Evolutionary conservation across 345 rosid genomes (phyloP).

Genomic region (Hypericum perforatum): DNA sequence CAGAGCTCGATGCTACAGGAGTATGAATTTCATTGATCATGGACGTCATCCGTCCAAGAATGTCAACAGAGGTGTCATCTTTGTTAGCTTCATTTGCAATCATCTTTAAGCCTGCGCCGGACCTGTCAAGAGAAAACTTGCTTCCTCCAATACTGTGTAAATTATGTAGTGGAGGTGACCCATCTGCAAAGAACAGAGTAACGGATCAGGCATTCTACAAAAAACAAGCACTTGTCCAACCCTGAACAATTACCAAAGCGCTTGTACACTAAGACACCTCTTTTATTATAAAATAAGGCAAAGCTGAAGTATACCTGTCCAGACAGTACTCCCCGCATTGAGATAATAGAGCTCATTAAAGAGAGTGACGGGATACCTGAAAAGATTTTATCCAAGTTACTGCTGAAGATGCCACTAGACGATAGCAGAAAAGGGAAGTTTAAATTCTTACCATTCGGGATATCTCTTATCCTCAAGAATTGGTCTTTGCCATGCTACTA

Average conservation of each 20-base stretch:
- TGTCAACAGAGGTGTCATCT: constrained; percentile 43
- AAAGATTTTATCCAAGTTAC: constrained; percentile 11
- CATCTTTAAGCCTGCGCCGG: constrained; percentile 30
- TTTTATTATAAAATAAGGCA: not conserved
- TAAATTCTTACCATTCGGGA: constrained; percentile 62
- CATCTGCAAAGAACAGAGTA: constrained; percentile 38
- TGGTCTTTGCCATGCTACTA: constrained; percentile 90
- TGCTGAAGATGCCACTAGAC: constrained; percentile 6
- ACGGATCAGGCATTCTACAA: no score
- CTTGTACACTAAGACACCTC: no score
- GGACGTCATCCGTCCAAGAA: constrained; percentile 68
- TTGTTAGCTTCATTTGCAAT: constrained; percentile 18
- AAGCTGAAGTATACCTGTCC: constrained; percentile 53
- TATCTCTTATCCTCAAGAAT: constrained; percentile 81
- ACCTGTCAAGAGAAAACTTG: constrained; percentile 69
- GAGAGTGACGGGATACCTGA: constrained; percentile 77
- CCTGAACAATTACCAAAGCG: no score
- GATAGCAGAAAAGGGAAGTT: not conserved
- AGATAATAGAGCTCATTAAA: constrained; percentile 94
- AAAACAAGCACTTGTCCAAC: no score
- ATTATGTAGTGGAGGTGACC: constrained; percentile 61
- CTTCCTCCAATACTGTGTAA: constrained; percentile 47
- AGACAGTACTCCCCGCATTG: constrained; percentile 80
- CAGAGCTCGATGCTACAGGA: constrained; percentile 58
- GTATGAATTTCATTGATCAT: constrained; percentile 53